These are phyloP conservation scores for Aristolochia fimbriata DNA, from an alignment of 164 flowering plant species.

Conservation along the genomic window DNA sequence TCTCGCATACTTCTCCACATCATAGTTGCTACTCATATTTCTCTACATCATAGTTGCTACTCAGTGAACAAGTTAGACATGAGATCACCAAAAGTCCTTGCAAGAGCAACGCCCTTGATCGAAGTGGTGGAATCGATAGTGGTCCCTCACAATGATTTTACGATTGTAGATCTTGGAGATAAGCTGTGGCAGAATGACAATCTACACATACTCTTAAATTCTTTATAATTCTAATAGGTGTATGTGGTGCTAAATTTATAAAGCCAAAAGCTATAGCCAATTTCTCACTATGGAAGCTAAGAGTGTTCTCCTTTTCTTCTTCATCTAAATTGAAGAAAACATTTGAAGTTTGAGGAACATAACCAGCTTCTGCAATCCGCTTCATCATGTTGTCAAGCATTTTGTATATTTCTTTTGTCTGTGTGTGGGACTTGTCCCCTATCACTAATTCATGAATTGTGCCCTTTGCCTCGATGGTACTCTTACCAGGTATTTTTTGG, in stretches of 20 bases:
- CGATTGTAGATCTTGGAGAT: conserved; percentile 23
- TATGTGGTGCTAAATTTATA: conserved; percentile 13
- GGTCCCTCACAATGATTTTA: conserved; percentile 28
- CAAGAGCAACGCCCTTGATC: conserved; percentile 28
- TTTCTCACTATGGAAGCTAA: conserved; percentile 34
- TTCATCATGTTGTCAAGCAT: conserved; percentile 29
- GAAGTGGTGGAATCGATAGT: conserved; percentile 29
- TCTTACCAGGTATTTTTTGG: conserved; percentile 22
- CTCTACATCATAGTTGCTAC: no score
- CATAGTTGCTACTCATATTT: no score
- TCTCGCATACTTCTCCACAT: no score
- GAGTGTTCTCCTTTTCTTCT: conserved; percentile 30
- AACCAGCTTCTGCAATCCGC: conserved; percentile 23
- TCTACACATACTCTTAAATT: conserved; percentile 33
- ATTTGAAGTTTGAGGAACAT: conserved; percentile 22
- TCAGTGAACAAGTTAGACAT: not conserved
- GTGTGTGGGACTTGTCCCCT: conserved; percentile 25
- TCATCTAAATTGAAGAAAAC: conserved; percentile 36
- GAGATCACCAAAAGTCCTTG: conserved; percentile 31
- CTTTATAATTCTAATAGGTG: conserved; percentile 26
- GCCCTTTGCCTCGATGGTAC: conserved; percentile 21
- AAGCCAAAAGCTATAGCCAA: conserved; percentile 37
- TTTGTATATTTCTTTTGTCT: conserved; percentile 18
- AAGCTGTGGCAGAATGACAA: conserved; percentile 29
- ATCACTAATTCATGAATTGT: conserved; percentile 31